Percentiles rank a stretch among this genome's conserved stretches.
phyloP scores from a whole-genome alignment of 2,329 filamentous ascomycete species.

The Trematosphaeria pertusa region DNA sequence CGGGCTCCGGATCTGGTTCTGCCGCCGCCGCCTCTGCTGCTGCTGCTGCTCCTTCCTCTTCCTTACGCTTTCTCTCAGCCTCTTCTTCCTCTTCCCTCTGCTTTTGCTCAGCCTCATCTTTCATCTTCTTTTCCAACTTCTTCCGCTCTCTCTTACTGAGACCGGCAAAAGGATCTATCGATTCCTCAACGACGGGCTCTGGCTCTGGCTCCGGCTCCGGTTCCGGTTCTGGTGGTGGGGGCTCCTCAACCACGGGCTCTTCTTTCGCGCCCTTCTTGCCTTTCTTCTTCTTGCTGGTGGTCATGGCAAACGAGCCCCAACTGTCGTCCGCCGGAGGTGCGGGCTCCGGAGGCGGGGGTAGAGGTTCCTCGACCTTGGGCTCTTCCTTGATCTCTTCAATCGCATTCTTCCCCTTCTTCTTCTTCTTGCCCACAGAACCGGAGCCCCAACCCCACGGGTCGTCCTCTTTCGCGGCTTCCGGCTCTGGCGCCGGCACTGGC shows the following conservation, averaged over 20 bases:
- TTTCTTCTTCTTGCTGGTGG: conserved; percentile 24
- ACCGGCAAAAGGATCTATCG: conserved; percentile 37
- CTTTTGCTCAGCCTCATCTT: conserved; percentile 31
- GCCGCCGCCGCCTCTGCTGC: conserved; percentile 20
- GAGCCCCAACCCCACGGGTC: conserved; percentile 38
- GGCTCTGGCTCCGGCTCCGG: conserved; percentile 49
- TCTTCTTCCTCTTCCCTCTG: conserved; percentile 33
- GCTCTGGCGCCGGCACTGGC: conserved; percentile 39
- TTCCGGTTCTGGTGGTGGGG: conserved; percentile 29
- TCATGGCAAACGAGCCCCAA: conserved; percentile 23
- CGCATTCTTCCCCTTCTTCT: conserved; percentile 40
- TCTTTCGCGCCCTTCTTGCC: conserved; percentile 33
- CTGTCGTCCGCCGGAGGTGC: conserved; percentile 16
- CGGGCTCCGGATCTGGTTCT: conserved; percentile 16
- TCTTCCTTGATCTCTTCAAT: conserved; percentile 24
- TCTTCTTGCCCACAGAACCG: conserved; percentile 26
- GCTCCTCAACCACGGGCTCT: conserved; percentile 19
- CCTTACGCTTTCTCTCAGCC: conserved; percentile 19
- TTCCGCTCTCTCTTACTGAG: conserved; percentile 40
- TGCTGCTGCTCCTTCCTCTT: conserved; percentile 33
- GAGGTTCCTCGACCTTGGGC: conserved; percentile 21
- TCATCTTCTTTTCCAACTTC: conserved; percentile 47
- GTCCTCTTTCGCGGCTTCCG: conserved; percentile 39
- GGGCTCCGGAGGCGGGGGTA: conserved; percentile 26
- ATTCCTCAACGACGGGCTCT: conserved; percentile 51